Conservation (phyloP, 495 filamentous ascomycete species). For the Daldinia bambusicola region DNA sequence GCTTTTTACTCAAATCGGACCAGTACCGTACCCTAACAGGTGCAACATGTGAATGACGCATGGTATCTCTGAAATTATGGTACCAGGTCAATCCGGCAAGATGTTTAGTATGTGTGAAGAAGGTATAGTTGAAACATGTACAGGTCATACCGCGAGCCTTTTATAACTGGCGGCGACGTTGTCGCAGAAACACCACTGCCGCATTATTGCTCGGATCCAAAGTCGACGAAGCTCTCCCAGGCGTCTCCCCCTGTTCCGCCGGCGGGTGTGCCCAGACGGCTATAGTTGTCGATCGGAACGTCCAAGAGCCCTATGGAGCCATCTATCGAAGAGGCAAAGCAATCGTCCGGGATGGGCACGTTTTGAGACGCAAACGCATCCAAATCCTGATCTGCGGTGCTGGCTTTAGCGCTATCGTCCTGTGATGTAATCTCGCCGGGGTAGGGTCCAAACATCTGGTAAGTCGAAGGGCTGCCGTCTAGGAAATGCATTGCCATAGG, state of each 20-base stretch:
- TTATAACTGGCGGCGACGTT: background rate
- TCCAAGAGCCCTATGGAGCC: constrained; percentile 23
- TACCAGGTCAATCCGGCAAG: constrained; percentile 1
- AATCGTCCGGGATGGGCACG: constrained; percentile 7
- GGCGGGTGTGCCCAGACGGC: constrained; percentile 33
- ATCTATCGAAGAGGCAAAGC: constrained; percentile 24
- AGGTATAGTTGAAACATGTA: constrained; percentile 17
- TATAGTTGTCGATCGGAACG: constrained; percentile 11
- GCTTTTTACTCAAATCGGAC: constrained; percentile 31
- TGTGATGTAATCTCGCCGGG: constrained; percentile 14
- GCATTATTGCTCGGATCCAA: constrained; percentile 41
- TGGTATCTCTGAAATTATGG: constrained; percentile 7
- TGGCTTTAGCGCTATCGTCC: background rate
- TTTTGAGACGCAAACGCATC: constrained; percentile 9
- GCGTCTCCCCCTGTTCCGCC: constrained; percentile 21
- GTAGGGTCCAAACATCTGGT: constrained; percentile 28
- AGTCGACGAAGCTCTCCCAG: constrained; percentile 48
- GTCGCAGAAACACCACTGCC: background rate
- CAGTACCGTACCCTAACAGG: constrained; percentile 29
- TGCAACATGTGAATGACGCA: constrained; percentile 12
- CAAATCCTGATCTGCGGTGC: background rate
- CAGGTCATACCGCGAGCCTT: background rate
- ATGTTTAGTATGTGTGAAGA: background rate
- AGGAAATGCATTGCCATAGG: constrained; percentile 43
- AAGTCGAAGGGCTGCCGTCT: constrained; percentile 21